These are phyloP conservation scores for Raphanus hybrid DNA, from an alignment of 441 rosid genomes.

Conservation along the genomic window DNA sequence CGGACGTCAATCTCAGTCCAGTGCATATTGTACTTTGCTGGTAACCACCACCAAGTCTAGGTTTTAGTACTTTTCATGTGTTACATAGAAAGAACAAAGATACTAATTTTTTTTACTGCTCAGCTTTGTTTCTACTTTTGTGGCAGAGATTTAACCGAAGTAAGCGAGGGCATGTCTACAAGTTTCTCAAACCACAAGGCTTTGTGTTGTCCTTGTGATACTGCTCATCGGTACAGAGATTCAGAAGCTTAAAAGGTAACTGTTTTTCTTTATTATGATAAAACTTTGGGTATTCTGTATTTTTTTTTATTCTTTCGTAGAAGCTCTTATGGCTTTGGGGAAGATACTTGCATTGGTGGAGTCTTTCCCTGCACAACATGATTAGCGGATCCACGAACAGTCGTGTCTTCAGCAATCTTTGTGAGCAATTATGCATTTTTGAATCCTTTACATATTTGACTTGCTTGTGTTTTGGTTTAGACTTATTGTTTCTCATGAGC, in stretches of 20 bases:
- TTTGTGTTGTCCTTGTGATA: slow-evolving; percentile 87
- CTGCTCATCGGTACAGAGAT: slow-evolving; percentile 85
- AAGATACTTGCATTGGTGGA: too few relatives aligned
- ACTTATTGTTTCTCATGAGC: not conserved
- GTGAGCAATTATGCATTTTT: not conserved
- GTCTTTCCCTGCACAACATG: not conserved
- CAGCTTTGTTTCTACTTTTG: not conserved
- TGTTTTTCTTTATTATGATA: not conserved
- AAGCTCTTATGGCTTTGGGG: too few relatives aligned
- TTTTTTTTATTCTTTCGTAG: slow-evolving; percentile 16
- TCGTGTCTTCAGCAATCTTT: not conserved
- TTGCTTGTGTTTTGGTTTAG: not conserved
- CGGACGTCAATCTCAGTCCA: slow-evolving; percentile 70
- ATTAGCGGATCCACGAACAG: not conserved
- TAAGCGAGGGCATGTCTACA: slow-evolving; percentile 85
- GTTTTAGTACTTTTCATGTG: not conserved
- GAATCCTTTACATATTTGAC: not conserved
- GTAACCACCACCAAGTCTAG: slow-evolving; percentile 40
- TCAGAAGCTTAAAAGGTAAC: slow-evolving; percentile 85
- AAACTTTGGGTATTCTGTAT: slow-evolving; percentile 42
- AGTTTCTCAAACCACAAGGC: slow-evolving; percentile 83
- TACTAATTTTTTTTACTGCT: slow-evolving; percentile 8
- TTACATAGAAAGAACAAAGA: not conserved
- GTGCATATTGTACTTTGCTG: slow-evolving; percentile 80
- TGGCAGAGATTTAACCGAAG: slow-evolving; percentile 85